These are phyloP conservation scores for Allantophomopsis cytisporea DNA, from an alignment of 2,329 filamentous ascomycete genomes.

Conservation along the genomic window DNA sequence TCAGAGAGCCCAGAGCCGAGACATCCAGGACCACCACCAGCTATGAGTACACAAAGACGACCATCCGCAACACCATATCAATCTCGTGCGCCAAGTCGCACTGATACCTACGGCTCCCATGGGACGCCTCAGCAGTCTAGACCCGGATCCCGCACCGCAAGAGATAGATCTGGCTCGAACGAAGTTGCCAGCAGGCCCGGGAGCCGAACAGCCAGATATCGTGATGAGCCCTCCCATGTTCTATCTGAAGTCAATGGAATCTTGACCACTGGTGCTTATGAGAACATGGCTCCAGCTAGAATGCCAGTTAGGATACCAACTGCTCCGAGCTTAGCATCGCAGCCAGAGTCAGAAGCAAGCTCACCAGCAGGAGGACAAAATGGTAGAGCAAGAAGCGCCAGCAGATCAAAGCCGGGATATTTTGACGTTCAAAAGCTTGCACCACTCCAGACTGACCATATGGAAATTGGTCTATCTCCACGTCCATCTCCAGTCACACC, in stretches of 20 bases:
- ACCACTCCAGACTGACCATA: slow-evolving; percentile 7
- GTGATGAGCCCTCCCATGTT: slow-evolving; percentile 14
- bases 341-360: neutral
- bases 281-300: slow-evolving; percentile 10
- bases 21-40: no score
- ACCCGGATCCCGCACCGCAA: slow-evolving; percentile 6
- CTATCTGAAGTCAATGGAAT: slow-evolving; percentile 12
- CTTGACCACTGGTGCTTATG: slow-evolving; percentile 9
- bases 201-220: slow-evolving; percentile 15
- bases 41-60: no score
- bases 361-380: slow-evolving; percentile 10
- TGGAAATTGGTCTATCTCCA: slow-evolving; percentile 13
- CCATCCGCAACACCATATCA: no score
- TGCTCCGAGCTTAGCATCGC: slow-evolving; percentile 6
- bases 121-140: no score
- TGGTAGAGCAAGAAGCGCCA: slow-evolving; percentile 14
- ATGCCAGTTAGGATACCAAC: slow-evolving; percentile 11
- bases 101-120: no score
- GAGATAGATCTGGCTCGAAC: slow-evolving; percentile 17
- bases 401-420: slow-evolving; percentile 10
- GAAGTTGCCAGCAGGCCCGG: slow-evolving; percentile 14
- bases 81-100: no score
- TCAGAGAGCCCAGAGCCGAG: no score
- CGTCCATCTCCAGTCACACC: slow-evolving; percentile 16
- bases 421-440: slow-evolving; percentile 12